These are phyloP conservation scores for Grigorovia yakushimaensis DNA, from an alignment of 805 yeast species.

Conservation along the genomic window DNA sequence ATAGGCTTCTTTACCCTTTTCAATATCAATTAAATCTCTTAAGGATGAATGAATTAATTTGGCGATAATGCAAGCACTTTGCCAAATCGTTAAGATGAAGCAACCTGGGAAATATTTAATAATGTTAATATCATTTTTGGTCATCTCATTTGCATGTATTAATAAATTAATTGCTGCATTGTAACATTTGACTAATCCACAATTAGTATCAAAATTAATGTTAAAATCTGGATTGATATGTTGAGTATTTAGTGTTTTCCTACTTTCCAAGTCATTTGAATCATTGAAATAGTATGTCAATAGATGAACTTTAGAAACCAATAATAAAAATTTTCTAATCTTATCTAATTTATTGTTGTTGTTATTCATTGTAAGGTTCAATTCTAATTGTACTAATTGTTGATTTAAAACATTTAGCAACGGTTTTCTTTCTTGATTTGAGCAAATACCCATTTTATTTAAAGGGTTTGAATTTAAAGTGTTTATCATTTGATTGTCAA, in stretches of 20 bases:
- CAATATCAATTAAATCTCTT: constrained; percentile 54
- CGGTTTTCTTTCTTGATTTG: constrained; percentile 64
- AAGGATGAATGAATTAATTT: constrained; percentile 70
- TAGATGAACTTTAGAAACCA: constrained; percentile 72
- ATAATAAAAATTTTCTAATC: constrained; percentile 55
- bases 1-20: constrained; percentile 61
- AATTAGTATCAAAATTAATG: constrained; percentile 47
- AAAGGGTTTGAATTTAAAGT: constrained; percentile 62
- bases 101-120: constrained; percentile 77
- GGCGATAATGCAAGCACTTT: constrained; percentile 76
- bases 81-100: constrained; percentile 79
- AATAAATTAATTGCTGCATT: constrained; percentile 69
- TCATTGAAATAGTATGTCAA: constrained; percentile 76
- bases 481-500: constrained; percentile 76
- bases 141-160: constrained; percentile 55
- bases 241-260: not conserved
- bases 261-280: not conserved
- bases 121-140: constrained; percentile 48
- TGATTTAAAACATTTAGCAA: constrained; percentile 57
- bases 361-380: not conserved
- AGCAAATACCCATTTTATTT: constrained; percentile 57
- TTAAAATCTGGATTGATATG: constrained; percentile 6
- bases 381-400: constrained; percentile 69
- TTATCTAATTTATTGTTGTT: constrained; percentile 42
- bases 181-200: constrained; percentile 68